Base-by-base conservation (phyloP, 2,329 filamentous ascomycete species). In the Chrysoporthe deuterocubensis region DNA sequence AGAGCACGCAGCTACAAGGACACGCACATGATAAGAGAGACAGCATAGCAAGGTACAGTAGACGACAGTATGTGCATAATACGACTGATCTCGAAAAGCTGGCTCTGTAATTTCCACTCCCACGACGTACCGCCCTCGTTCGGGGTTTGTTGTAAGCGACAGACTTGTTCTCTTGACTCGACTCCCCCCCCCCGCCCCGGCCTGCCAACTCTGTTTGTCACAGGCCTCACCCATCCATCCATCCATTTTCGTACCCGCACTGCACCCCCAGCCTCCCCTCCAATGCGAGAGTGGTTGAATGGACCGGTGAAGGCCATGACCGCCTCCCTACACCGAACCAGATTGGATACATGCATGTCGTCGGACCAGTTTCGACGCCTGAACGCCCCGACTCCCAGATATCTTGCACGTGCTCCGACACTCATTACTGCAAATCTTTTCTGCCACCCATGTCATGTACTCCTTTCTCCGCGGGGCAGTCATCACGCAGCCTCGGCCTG, bases 141-240 rank as follows among this genome's bases (percentile, higher is more conserved):
- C 44, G 56, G 42, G 61, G 52, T 43, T 46, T 61, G 65, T 63
- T 64, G 57, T 69, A 69, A 69, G 62, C 65, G 67, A 69, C 62
- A 69, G 67, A 64, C 60, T 69, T 54, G 65, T 57, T 42, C 44
- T 40, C 46, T 7, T 57, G 40, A 52, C 48, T 40, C 52, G 52
- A 62, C 64, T 32, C 14, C 21, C 21, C 46, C 8, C 5, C 52
- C 2, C 18, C 14, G 16, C 34, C 2, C 13, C 16, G 26, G 26
- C 32, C 16, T n/a, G 14, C 34, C 54, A 18, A 32, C 26, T n/a
- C 34, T 57, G 34, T 57, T 8, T 54, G 50, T 57, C 18, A 57
- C 1, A 40, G 54, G 40, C 54, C 54, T 57, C 62, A 42, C 34
- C 48, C 18, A 13, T 26, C n/a, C 61, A 32, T 48, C 59, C 61